phyloP scores from a whole-genome alignment of 495 filamentous ascomycete species.

The Bryoglossum gracile region DNA sequence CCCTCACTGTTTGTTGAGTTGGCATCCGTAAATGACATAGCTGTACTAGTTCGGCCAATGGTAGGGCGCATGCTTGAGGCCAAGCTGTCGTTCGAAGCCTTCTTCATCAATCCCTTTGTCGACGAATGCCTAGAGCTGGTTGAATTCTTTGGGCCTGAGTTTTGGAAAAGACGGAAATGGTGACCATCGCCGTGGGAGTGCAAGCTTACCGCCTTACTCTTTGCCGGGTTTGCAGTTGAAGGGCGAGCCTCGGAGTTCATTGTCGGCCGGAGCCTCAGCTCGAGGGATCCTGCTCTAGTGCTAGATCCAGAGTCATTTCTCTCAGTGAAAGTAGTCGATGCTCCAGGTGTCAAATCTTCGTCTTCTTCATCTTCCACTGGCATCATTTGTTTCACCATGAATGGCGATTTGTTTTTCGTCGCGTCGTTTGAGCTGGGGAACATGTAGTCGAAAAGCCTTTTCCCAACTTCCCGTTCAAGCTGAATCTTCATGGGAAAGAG shows the following conservation, averaged over 20 bases:
- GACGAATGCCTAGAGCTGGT: slow-evolving; percentile 27
- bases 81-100: slow-evolving; percentile 62
- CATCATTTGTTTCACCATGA: slow-evolving; percentile 68
- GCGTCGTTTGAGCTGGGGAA: slow-evolving; percentile 65
- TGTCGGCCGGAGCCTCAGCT: slow-evolving; percentile 72
- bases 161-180: slow-evolving; percentile 49
- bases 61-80: slow-evolving; percentile 40
- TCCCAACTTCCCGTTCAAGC: slow-evolving; percentile 85
- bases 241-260: slow-evolving; percentile 52
- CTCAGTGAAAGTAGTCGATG: not conserved
- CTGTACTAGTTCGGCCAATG: slow-evolving; percentile 42
- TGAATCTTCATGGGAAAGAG: slow-evolving; percentile 91
- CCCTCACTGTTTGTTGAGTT: slow-evolving; percentile 36
- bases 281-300: slow-evolving; percentile 60
- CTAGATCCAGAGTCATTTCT: slow-evolving; percentile 20
- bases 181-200: slow-evolving; percentile 37
- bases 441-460: slow-evolving; percentile 94
- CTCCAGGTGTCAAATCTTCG: slow-evolving; percentile 33
- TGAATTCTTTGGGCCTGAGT: slow-evolving; percentile 5
- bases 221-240: slow-evolving; percentile 30
- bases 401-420: slow-evolving; percentile 67
- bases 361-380: slow-evolving; percentile 47
- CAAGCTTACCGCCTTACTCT: slow-evolving; percentile 44
- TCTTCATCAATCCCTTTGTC: slow-evolving; percentile 43
- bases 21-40: slow-evolving; percentile 36